Evolutionary conservation across 768 basidiomycete genomes (phyloP).

Genomic region (Boletus pseudo-olivaceus): DNA sequence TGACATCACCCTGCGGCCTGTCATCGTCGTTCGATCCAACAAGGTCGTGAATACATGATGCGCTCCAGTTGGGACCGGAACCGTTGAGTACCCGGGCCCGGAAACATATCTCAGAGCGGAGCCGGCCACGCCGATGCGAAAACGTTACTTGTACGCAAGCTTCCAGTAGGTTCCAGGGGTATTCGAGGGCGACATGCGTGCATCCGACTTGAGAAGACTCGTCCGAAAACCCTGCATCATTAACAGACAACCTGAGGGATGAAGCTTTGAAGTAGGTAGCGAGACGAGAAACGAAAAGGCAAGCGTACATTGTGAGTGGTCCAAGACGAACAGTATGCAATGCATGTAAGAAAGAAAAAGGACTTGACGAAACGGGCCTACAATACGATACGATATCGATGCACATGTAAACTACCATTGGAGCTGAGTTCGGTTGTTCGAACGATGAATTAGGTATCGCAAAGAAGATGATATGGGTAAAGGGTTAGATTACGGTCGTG

Average conservation of each 20-base stretch:
- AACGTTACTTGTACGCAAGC: too few species aligned
- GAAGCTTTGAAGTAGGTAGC: background rate
- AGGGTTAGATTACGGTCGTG: conserved; percentile 1
- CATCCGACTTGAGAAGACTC: too few species aligned
- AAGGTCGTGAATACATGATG: too few species aligned
- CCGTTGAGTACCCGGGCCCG: too few species aligned
- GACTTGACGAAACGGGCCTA: background rate
- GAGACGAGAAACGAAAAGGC: background rate
- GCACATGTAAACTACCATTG: background rate
- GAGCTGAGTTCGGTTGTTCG: background rate
- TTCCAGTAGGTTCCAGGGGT: too few species aligned
- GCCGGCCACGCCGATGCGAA: too few species aligned
- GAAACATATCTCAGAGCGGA: too few species aligned
- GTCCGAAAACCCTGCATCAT: background rate
- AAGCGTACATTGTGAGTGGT: background rate
- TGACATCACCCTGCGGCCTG: too few species aligned
- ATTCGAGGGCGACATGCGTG: too few species aligned
- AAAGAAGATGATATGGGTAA: background rate
- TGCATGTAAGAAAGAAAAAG: too few species aligned
- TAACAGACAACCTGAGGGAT: background rate
- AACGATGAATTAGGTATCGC: background rate
- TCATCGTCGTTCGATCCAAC: too few species aligned
- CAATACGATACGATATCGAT: background rate
- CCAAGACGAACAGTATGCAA: background rate
- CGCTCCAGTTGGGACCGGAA: too few species aligned